Evolutionary conservation across 1,139 yeast genomes (phyloP).

Genomic region (Lodderomyces oxycetoniae): DNA sequence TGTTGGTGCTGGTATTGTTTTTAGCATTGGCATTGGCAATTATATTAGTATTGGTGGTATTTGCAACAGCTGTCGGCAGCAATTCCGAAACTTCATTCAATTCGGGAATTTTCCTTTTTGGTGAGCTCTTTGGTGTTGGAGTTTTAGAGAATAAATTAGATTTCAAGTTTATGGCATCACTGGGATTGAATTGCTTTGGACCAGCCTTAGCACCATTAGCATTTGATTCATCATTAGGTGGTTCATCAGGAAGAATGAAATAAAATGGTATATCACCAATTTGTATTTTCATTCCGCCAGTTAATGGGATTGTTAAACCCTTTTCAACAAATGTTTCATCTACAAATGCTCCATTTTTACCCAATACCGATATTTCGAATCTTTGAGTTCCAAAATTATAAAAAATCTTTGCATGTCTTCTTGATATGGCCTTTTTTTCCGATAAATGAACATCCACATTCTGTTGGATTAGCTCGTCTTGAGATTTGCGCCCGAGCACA

Average conservation of each 20-base stretch:
- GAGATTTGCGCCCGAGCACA: constrained; percentile 81
- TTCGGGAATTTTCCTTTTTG: constrained; percentile 10
- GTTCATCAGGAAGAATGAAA: constrained; percentile 68
- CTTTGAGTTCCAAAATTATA: constrained; percentile 93
- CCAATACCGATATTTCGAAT: constrained; percentile 84
- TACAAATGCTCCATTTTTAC: constrained; percentile 94
- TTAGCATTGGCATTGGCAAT: not conserved
- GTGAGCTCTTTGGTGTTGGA: constrained; percentile 16
- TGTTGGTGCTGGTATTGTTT: not conserved
- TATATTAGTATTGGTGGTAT: not conserved
- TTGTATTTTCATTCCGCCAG: constrained; percentile 79
- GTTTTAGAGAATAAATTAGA: constrained; percentile 37
- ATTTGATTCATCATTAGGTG: constrained; percentile 25
- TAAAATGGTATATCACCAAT: constrained; percentile 88
- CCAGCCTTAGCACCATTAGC: constrained; percentile 13
- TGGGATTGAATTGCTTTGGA: constrained; percentile 44
- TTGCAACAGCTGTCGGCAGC: constrained; percentile 1
- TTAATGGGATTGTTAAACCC: constrained; percentile 82
- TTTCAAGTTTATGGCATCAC: constrained; percentile 50
- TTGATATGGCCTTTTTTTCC: constrained; percentile 82
- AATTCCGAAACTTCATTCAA: not conserved
- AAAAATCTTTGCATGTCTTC: constrained; percentile 91
- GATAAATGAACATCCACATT: constrained; percentile 87
- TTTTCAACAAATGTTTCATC: constrained; percentile 83
- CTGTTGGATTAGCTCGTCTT: constrained; percentile 53